Percentiles rank a stretch among this genome's conserved stretches.
phyloP scores from a whole-genome alignment of 2,329 filamentous ascomycete species.

The Rhexocercosporidium sp. region DNA sequence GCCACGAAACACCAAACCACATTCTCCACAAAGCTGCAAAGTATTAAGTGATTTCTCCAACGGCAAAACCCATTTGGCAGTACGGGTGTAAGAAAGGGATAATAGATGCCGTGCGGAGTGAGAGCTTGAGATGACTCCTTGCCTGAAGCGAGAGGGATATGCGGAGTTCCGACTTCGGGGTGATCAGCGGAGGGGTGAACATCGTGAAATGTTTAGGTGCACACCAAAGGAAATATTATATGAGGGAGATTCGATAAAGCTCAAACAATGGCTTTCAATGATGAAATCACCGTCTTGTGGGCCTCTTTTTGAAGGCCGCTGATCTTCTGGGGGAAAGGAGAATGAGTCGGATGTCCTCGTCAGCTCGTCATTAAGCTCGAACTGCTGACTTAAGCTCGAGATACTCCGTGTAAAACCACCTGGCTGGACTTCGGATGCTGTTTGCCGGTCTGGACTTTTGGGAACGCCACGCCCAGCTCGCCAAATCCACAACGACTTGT shows the following conservation, averaged over 20 bases:
- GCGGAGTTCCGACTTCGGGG: constrained; percentile 1
- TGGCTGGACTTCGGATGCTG: background rate
- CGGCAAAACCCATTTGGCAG: background rate
- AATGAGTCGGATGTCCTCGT: background rate
- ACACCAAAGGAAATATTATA: background rate
- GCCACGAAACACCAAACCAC: background rate
- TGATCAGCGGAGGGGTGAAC: background rate
- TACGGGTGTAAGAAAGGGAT: constrained; percentile 5
- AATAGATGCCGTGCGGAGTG: background rate
- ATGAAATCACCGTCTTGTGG: background rate
- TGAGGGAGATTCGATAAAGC: background rate
- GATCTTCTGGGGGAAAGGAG: background rate
- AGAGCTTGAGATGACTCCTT: background rate
- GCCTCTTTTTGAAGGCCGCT: background rate
- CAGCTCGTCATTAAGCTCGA: background rate
- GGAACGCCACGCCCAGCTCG: constrained; percentile 1
- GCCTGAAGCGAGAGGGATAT: background rate
- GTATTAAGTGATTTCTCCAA: background rate
- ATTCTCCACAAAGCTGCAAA: background rate
- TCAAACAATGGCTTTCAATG: background rate
- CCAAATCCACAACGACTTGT: constrained; percentile 11
- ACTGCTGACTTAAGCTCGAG: constrained; percentile 4
- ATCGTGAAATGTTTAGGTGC: background rate
- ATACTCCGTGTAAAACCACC: background rate
- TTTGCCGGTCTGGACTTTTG: background rate